These are phyloP conservation scores for Russula compacta DNA, from an alignment of 768 basidiomycete species.

Conservation along the genomic window DNA sequence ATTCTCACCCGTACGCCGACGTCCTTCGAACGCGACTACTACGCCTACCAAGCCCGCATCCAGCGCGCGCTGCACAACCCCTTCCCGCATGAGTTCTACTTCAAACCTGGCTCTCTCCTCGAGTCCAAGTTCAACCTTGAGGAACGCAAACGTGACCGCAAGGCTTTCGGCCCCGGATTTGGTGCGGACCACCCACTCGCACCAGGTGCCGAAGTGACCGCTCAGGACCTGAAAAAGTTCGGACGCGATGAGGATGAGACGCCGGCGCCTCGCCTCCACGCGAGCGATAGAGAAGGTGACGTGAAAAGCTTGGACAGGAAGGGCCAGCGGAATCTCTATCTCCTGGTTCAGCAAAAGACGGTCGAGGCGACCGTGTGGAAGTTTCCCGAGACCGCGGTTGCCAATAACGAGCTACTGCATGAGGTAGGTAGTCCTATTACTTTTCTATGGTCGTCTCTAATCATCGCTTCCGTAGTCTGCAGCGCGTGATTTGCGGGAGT, in stretches of 20 bases:
- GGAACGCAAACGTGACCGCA: constrained; percentile 60
- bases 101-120: constrained; percentile 82
- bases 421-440: constrained; percentile 40
- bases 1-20: constrained; percentile 63
- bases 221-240: constrained; percentile 18
- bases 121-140: constrained; percentile 73
- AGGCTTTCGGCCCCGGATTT: constrained; percentile 64
- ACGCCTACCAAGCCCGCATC: constrained; percentile 75
- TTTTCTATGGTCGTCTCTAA: not conserved
- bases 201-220: constrained; percentile 13
- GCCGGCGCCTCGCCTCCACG: constrained; percentile 50
- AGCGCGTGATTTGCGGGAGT: constrained; percentile 53
- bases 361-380: constrained; percentile 56
- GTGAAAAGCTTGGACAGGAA: constrained; percentile 70
- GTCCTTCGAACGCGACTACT: constrained; percentile 70
- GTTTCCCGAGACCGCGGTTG: constrained; percentile 63
- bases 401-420: constrained; percentile 64
- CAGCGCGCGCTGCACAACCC: constrained; percentile 82
- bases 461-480: constrained; percentile 49
- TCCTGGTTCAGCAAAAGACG: constrained; percentile 51
- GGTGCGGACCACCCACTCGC: constrained; percentile 22
- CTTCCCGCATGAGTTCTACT: constrained; percentile 85
- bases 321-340: constrained; percentile 81
- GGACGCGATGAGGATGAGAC: constrained; percentile 50
- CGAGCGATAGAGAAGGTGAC: constrained; percentile 53